Evolutionary conservation across 2,329 filamentous ascomycete genomes (phyloP).

Genomic region (Ceratocystis eucalypticola): DNA sequence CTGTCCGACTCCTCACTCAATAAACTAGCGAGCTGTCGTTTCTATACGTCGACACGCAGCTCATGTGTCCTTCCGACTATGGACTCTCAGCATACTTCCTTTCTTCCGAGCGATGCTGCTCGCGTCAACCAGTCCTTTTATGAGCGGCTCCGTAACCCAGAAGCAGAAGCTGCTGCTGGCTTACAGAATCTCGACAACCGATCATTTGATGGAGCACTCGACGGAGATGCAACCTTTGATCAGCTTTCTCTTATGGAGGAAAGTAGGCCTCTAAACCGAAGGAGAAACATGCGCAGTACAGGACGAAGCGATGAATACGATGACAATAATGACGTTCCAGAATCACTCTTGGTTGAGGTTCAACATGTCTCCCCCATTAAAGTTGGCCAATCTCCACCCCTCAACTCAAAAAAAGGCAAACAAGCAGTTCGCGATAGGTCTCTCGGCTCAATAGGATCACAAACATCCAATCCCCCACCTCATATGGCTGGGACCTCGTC

Average conservation of each 20-base stretch:
- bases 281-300: neutral
- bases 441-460: slow-evolving; percentile 26
- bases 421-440: slow-evolving; percentile 26
- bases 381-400: slow-evolving; percentile 19
- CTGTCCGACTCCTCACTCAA: neutral
- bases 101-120: slow-evolving; percentile 29
- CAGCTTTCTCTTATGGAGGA: slow-evolving; percentile 32
- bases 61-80: neutral
- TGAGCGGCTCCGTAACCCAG: slow-evolving; percentile 31
- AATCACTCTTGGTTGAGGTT: slow-evolving; percentile 47
- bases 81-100: slow-evolving; percentile 32
- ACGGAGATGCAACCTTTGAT: slow-evolving; percentile 36
- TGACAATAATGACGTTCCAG: slow-evolving; percentile 50
- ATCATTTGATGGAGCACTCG: slow-evolving; percentile 26
- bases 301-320: slow-evolving; percentile 33
- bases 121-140: slow-evolving; percentile 35
- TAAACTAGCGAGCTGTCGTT: neutral
- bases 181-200: slow-evolving; percentile 21
- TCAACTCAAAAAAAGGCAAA: slow-evolving; percentile 21
- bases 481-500: neutral
- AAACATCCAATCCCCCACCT: neutral
- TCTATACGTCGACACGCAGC: neutral
- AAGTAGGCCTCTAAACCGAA: slow-evolving; percentile 32
- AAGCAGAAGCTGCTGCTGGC: neutral
- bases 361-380: slow-evolving; percentile 25